Base-by-base conservation (phyloP, 192 early-diverging fungal genomes). In the Spinellus fusiger region DNA sequence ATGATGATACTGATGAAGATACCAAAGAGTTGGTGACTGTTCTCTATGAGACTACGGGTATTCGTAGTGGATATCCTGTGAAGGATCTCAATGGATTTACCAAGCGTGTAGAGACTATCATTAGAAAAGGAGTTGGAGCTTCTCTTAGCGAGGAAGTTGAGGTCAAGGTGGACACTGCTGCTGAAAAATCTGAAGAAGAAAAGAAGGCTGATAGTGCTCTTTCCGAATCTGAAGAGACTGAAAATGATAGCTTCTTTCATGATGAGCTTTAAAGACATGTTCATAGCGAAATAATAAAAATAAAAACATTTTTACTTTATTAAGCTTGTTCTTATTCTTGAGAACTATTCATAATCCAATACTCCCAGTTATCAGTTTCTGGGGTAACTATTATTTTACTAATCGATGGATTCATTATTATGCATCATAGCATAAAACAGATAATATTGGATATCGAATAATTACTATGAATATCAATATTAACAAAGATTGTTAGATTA, bases 31-130 rank as follows among this genome's bases (percentile, higher is more conserved):
- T 82, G 69, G 70, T 78, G 54, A 73, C 68, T 49, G 69, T 85
- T 5, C 59, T 88, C 28, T 86, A 85, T 61, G 86, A 88, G 53
- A 86, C 83, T 28, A 83, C 84, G 7, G 55, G 78, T 33, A 74
- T 88, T 31, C 76, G 81, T 31, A 82, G 79, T 60, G 86, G 86
- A 9, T 88, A 85, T 51, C 35, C 68, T 27, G 33, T 88, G 25
- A 76, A 79, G 65, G 81, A 86, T 51, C 66, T 80, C 58, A 73
- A 71, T 50, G 56, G 60, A 9, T 80, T 83, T 64, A 77, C 82
- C 3, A 64, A 64, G 38, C 78, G 76, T 29, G 75, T 84, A 18
- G 82, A 84, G 35, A 79, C 67, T 54, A 73, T 84, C 40, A 56
- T 84, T 37, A 67, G 82, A 27, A 64, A 71, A n/a, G 75, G 71